phyloP scores from a whole-genome alignment of 345 rosid species.

The Lagerstroemia speciosa region DNA sequence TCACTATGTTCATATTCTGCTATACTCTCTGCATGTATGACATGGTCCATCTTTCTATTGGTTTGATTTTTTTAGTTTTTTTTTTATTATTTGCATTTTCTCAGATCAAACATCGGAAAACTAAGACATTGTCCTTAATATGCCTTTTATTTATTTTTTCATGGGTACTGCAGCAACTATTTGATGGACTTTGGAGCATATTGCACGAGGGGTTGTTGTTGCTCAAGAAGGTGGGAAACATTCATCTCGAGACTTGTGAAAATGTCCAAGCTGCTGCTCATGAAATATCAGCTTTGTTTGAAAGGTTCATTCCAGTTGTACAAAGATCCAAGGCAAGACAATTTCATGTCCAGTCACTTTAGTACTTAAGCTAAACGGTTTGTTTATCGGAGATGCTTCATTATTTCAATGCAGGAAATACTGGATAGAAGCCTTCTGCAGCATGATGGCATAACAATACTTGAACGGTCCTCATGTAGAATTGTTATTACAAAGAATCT shows the following conservation, averaged over 20 bases:
- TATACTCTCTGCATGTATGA: neutral
- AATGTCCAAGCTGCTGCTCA: constrained; percentile 37
- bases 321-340: constrained; percentile 54
- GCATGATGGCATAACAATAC: constrained; percentile 24
- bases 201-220: constrained; percentile 53
- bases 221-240: constrained; percentile 45
- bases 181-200: constrained; percentile 47
- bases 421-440: constrained; percentile 58
- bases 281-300: constrained; percentile 38
- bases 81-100: neutral
- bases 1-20: neutral
- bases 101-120: neutral
- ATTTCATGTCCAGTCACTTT: neutral
- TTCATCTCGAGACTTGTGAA: constrained; percentile 52
- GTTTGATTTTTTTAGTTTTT: neutral
- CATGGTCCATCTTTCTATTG: neutral
- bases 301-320: constrained; percentile 43
- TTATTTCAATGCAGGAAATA: constrained; percentile 44
- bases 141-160: no score
- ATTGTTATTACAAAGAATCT: constrained; percentile 36
- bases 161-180: constrained; percentile 42
- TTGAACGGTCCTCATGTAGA: constrained; percentile 24
- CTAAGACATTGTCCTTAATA: neutral
- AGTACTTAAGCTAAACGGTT: neutral
- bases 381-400: neutral